Base-by-base conservation (phyloP, 2,329 filamentous ascomycete genomes). In the Trichothecium sympodiale region DNA sequence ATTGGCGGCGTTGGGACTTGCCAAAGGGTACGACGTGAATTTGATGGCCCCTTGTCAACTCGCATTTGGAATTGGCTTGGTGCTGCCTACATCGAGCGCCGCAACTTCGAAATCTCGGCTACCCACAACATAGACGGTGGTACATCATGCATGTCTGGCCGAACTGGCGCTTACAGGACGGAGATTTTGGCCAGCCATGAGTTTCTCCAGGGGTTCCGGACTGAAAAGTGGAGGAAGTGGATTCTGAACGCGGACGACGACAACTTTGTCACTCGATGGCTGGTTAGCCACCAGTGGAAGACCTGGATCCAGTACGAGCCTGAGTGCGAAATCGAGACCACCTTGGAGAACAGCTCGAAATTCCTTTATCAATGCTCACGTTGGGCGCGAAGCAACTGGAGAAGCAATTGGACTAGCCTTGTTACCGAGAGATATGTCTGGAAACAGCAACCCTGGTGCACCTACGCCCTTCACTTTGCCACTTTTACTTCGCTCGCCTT, bases 331-430 rank as follows among this genome's bases (percentile, higher is more conserved):
- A 81, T 96, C 41, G 80, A 91, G 64, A 96, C 89, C 17, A 95
- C 88, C 3, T 70, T 96, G 29, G 89, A 95, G 59, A 83, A 89
- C 55, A 82, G 88, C 54, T 67, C 72, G 38, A 93, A 88, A 53
- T 96, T 94, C 53, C 66, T 96, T 43, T 89, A 85, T 54, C 89
- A 96, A 61, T 96, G 89, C 60, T 77, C 89, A 32, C 76, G 89
- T 33, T 96, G 89, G 89, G 87, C 91, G 30, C 79, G 89, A 51
- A 95, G 88, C 68, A 96, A 96, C 61, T 96, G 89, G 89, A 74
- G 89, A 54, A 94, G 87, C 66, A 96, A 96, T 59, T 80, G 86
- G 60, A 95, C 86, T 35, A 95, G 86, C 58, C 70, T 95, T 52
- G 72, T 89, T 44, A 75, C 76, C 44, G 89, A 95, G 61, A 69